Conservation (phyloP, 2,329 filamentous ascomycete species). For the Pseudonectria foliicola region DNA sequence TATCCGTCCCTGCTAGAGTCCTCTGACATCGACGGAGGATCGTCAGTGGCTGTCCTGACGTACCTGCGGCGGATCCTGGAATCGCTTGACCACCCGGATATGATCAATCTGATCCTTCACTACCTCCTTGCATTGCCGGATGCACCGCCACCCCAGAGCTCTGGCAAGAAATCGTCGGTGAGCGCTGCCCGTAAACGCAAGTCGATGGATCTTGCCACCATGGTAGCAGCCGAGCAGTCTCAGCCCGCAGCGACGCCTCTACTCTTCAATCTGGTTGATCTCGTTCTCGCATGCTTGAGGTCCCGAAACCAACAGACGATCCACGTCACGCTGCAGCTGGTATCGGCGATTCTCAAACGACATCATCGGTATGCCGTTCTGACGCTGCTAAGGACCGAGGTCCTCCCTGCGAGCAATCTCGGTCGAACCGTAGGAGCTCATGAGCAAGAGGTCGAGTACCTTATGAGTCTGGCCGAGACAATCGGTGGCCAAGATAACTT, state of each 20-base stretch:
- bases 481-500: constrained; percentile 64
- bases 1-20: constrained; percentile 95
- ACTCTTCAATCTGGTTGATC: constrained; percentile 87
- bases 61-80: constrained; percentile 89
- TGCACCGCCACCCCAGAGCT: constrained; percentile 27
- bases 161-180: constrained; percentile 42
- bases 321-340: constrained; percentile 77
- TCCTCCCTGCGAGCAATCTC: constrained; percentile 44
- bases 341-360: constrained; percentile 77
- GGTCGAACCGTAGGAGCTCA: constrained; percentile 66
- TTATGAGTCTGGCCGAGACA: constrained; percentile 60
- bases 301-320: constrained; percentile 86
- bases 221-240: constrained; percentile 68
- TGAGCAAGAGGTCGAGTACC: constrained; percentile 64
- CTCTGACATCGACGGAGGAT: constrained; percentile 93
- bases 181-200: constrained; percentile 74
- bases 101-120: constrained; percentile 88
- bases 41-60: constrained; percentile 89
- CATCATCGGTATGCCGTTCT: constrained; percentile 82
- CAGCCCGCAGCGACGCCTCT: constrained; percentile 71
- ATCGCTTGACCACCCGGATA: constrained; percentile 83
- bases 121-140: constrained; percentile 83
- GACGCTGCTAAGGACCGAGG: constrained; percentile 64
- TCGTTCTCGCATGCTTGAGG: constrained; percentile 76
- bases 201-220: constrained; percentile 78